Conservation (phyloP, 2,329 filamentous ascomycete species). For the Colletotrichum caudatum region DNA sequence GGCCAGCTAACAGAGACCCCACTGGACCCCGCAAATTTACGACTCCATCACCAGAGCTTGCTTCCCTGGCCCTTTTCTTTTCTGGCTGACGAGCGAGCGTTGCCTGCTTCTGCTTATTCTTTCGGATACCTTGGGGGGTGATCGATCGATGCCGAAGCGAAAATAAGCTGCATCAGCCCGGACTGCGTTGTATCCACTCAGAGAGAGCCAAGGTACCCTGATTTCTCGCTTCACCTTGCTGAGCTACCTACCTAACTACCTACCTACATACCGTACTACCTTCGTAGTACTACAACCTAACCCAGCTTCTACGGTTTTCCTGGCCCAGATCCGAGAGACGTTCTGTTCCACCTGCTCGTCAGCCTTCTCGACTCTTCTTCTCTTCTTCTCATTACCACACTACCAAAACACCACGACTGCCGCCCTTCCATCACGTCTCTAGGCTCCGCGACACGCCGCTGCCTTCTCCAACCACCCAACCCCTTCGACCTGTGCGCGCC, state of each 20-base stretch:
- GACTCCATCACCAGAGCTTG: neutral
- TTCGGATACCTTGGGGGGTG: slow-evolving; percentile 19
- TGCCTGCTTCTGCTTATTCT: slow-evolving; percentile 25
- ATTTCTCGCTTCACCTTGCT: slow-evolving; percentile 16
- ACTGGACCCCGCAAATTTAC: neutral
- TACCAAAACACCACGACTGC: slow-evolving; percentile 9
- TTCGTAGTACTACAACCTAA: neutral
- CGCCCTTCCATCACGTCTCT: slow-evolving; percentile 21
- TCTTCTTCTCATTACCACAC: slow-evolving; percentile 12
- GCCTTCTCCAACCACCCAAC: slow-evolving; percentile 27
- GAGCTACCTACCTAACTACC: slow-evolving; percentile 9
- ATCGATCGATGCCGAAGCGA: slow-evolving; percentile 39
- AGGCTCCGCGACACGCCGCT: slow-evolving; percentile 5
- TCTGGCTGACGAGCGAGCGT: slow-evolving; percentile 21
- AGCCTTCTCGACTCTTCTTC: slow-evolving; percentile 17
- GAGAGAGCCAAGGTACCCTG: slow-evolving; percentile 26
- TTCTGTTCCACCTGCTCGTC: slow-evolving; percentile 7
- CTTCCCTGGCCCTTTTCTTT: slow-evolving; percentile 30
- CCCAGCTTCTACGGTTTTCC: slow-evolving; percentile 14
- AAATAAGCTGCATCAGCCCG: slow-evolving; percentile 41
- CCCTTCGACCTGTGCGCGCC: slow-evolving; percentile 28
- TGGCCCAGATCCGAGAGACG: neutral
- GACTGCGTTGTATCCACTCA: slow-evolving; percentile 29
- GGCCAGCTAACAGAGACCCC: slow-evolving; percentile 5
- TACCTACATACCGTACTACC: too few relatives aligned